A percentile compares a stretch with the other conserved stretches of the same genome.
phyloP scores from a whole-genome alignment of 2,329 filamentous ascomycete genomes.

The Byssochlamys sp. region DNA sequence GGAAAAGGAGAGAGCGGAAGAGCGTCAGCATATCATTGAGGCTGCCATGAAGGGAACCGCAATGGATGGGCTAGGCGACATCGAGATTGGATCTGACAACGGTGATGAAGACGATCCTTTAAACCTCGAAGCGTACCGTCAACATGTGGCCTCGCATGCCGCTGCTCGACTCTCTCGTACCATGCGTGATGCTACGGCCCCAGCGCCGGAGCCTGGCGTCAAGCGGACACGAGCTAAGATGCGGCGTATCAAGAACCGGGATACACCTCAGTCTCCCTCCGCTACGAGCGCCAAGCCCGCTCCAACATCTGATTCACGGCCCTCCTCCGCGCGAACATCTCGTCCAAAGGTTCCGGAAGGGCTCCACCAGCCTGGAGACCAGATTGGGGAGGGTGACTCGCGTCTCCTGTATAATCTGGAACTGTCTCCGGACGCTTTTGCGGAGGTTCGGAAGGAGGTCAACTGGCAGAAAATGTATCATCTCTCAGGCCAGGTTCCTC shows the following conservation, averaged over 20 bases:
- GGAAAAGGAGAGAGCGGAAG: neutral
- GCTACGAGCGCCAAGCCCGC: neutral
- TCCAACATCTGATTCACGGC: neutral
- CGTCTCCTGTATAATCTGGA: conserved; percentile 63
- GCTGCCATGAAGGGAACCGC: neutral
- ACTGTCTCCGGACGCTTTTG: conserved; percentile 52
- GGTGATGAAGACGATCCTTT: neutral
- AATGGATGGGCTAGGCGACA: neutral
- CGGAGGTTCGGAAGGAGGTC: conserved; percentile 62
- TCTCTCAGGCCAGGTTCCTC: conserved; percentile 79
- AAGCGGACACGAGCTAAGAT: neutral
- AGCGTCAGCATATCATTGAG: neutral
- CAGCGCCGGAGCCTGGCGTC: conserved; percentile 2
- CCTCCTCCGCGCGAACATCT: neutral
- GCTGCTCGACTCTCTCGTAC: neutral
- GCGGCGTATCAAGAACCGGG: neutral
- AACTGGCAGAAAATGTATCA: conserved; percentile 89
- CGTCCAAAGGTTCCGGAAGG: conserved; percentile 8
- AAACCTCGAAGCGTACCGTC: neutral
- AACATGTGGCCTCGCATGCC: neutral
- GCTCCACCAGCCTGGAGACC: conserved; percentile 40
- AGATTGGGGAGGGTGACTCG: conserved; percentile 72
- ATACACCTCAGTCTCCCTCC: neutral
- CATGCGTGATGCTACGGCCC: neutral
- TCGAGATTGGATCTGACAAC: neutral